phyloP scores from a whole-genome alignment of 2,329 filamentous ascomycete genomes.

The Nemania sp. region DNA sequence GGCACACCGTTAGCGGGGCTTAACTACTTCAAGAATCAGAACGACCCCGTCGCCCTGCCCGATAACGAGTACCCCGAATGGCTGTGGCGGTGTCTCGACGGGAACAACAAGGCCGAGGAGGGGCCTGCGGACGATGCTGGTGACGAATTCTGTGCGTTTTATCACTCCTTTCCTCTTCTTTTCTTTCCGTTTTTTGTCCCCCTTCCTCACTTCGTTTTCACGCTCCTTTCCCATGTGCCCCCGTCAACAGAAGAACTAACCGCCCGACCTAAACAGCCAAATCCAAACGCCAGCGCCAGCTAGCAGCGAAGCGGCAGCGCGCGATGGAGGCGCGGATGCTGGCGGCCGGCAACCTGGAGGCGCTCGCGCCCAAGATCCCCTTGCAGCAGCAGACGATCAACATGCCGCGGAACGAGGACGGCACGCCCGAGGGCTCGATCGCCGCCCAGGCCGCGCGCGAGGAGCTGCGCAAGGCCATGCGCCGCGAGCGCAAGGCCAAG shows the following conservation, averaged over 20 bases:
- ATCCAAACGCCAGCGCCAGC: constrained; percentile 77
- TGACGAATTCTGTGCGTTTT: constrained; percentile 75
- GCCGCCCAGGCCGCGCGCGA: constrained; percentile 56
- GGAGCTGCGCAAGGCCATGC: constrained; percentile 71
- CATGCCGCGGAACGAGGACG: constrained; percentile 57
- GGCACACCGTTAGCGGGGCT: constrained; percentile 74
- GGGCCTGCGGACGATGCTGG: constrained; percentile 60
- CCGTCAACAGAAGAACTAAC: constrained; percentile 8
- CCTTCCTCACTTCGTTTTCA: too few species aligned
- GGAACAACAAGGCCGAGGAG: constrained; percentile 56
- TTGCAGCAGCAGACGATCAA: constrained; percentile 79
- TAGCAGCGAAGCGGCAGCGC: constrained; percentile 68
- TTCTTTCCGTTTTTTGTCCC: too few species aligned
- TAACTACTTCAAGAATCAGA: constrained; percentile 74
- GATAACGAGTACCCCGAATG: constrained; percentile 80
- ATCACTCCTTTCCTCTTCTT: not conserved
- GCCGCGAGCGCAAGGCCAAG: constrained; percentile 70
- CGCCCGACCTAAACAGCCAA: constrained; percentile 60
- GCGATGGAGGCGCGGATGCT: constrained; percentile 60
- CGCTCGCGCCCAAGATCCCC: constrained; percentile 70
- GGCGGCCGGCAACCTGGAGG: constrained; percentile 67
- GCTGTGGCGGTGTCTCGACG: constrained; percentile 74
- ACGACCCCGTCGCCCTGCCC: constrained; percentile 72
- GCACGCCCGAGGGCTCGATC: constrained; percentile 50
- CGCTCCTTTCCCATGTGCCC: not conserved